Percentiles rank a stretch among this genome's conserved stretches.
phyloP scores from a whole-genome alignment of 805 yeast species.

The Yarrowia yakushimensis region DNA sequence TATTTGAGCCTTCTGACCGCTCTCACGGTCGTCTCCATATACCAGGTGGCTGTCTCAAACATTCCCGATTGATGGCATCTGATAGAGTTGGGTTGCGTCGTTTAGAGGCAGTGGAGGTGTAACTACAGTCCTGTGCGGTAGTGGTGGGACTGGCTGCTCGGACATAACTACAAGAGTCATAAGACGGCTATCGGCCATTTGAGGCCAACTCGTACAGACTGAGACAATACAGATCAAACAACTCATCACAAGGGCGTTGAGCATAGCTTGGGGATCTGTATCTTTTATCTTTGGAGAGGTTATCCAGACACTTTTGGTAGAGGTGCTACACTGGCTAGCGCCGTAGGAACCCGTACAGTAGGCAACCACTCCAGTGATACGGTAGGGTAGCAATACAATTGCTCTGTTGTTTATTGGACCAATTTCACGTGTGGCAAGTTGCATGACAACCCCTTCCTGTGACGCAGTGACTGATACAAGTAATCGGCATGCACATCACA shows the following conservation, averaged over 20 bases:
- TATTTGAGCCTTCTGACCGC: not conserved
- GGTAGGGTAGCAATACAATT: not conserved
- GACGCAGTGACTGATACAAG: not conserved
- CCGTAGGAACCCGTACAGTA: too few species aligned
- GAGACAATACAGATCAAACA: too few species aligned
- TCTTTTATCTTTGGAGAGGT: not conserved
- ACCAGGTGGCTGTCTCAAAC: slow-evolving; percentile 6
- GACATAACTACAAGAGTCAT: not conserved
- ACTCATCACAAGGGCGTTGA: too few species aligned
- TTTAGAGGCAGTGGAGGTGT: slow-evolving; percentile 7
- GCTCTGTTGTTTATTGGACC: not conserved
- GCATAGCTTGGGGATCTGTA: not conserved
- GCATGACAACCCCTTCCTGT: not conserved
- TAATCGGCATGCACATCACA: not conserved
- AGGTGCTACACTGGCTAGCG: not conserved
- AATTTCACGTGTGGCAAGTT: slow-evolving; percentile 3
- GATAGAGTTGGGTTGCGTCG: slow-evolving; percentile 9
- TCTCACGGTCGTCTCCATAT: not conserved
- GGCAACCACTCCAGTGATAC: too few species aligned
- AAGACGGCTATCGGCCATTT: not conserved
- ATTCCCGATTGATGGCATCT: not conserved
- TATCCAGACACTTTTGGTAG: not conserved
- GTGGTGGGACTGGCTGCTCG: not conserved
- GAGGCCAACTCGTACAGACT: not conserved
- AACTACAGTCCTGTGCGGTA: not conserved